Conservation (phyloP, 2,329 filamentous ascomycete genomes). For the Neofusicoccum sp. region DNA sequence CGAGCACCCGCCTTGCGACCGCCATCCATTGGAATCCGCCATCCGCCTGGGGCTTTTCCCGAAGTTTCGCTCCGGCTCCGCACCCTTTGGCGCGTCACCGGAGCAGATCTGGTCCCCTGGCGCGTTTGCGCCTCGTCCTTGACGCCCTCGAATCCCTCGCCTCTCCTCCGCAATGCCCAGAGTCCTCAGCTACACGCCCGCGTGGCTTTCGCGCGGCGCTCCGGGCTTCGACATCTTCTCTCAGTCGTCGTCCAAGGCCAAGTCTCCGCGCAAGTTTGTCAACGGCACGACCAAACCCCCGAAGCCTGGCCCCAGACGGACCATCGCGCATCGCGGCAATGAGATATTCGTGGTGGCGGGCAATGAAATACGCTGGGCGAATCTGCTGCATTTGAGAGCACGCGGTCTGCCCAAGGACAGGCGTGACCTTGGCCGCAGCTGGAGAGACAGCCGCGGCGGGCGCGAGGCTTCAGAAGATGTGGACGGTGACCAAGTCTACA, state of each 20-base stretch:
- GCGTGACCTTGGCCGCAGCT: conserved; percentile 7
- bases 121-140: background rate
- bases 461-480: background rate
- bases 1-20: background rate
- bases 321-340: conserved; percentile 78
- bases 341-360: conserved; percentile 89
- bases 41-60: background rate
- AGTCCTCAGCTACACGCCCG: conserved; percentile 80
- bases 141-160: conserved; percentile 2
- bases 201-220: conserved; percentile 79
- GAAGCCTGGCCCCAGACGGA: conserved; percentile 52
- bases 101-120: background rate
- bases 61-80: background rate
- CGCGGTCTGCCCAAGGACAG: background rate
- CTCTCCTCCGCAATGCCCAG: conserved; percentile 67
- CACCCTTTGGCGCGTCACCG: background rate
- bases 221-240: conserved; percentile 79
- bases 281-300: conserved; percentile 30
- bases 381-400: conserved; percentile 78
- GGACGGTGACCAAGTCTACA: conserved; percentile 22
- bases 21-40: conserved; percentile 2
- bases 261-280: conserved; percentile 35
- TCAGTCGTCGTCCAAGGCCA: conserved; percentile 49
- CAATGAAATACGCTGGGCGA: conserved; percentile 89
- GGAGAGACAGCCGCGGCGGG: conserved; percentile 3